A percentile compares a stretch with the other conserved stretches of the same genome.
These are phyloP conservation scores for Adansonia digitata DNA, from an alignment of 345 rosid genomes.

Conservation along the genomic window DNA sequence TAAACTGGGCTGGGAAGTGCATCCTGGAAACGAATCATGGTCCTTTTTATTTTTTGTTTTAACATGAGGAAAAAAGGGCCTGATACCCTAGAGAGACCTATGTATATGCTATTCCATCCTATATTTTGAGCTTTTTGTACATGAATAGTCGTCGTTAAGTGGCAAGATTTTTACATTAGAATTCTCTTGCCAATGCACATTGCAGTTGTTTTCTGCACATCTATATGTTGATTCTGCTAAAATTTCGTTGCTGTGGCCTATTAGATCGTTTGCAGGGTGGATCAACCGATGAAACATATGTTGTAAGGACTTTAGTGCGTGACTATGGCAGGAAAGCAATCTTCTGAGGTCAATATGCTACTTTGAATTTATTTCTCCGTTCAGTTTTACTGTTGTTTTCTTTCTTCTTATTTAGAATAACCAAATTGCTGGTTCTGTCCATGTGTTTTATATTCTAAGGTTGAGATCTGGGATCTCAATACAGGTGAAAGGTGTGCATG, in stretches of 20 bases:
- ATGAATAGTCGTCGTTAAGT: not conserved
- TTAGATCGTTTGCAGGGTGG: conserved; percentile 8
- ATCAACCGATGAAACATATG: conserved; percentile 31
- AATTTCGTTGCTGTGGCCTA: not conserved
- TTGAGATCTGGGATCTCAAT: conserved; percentile 85
- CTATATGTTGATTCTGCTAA: not conserved
- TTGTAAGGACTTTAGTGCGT: conserved; percentile 43
- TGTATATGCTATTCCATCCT: not conserved
- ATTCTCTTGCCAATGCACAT: not conserved
- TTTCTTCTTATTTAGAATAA: not conserved
- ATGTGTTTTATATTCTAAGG: conserved; percentile 34
- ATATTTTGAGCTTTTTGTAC: not conserved
- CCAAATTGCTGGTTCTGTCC: conserved; percentile 16
- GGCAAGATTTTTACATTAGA: not conserved
- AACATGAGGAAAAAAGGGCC: not conserved
- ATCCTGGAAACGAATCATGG: not conserved
- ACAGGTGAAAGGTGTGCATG: conserved; percentile 41
- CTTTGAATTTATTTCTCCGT: not conserved
- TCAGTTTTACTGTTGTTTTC: not conserved
- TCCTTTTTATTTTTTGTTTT: not conserved
- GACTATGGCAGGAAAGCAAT: conserved; percentile 74
- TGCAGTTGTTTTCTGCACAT: not conserved
- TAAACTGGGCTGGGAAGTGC: not conserved
- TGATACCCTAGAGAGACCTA: not conserved
- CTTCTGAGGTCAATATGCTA: conserved; percentile 51